Percentiles rank a stretch among this genome's conserved stretches.
These are phyloP conservation scores for Amesomyces nigricolor DNA, from an alignment of 2,329 filamentous ascomycete genomes.

Conservation along the genomic window DNA sequence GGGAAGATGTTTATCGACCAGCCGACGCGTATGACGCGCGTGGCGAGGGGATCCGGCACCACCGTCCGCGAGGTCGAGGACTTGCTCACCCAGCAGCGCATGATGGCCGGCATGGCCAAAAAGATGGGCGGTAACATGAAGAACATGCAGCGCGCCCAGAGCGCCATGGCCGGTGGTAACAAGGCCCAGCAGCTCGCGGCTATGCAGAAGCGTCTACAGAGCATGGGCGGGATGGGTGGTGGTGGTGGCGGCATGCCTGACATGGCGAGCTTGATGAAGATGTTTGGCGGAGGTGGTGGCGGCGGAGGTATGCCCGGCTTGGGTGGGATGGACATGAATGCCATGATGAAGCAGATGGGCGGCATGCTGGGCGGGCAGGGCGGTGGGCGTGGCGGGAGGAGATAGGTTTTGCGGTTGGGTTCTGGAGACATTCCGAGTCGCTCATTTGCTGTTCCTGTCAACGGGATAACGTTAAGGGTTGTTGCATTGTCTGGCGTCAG, in stretches of 20 bases:
- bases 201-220: conserved; percentile 92
- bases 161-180: conserved; percentile 84
- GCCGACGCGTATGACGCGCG: conserved; percentile 84
- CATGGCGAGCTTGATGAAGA: conserved; percentile 84
- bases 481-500: conserved; percentile 21
- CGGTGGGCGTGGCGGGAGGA: conserved; percentile 23
- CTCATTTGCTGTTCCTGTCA: neutral
- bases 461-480: neutral
- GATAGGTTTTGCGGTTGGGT: conserved; percentile 2
- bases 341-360: conserved; percentile 70
- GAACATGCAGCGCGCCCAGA: conserved; percentile 92
- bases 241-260: conserved; percentile 62
- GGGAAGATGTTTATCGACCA: conserved; percentile 92
- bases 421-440: neutral
- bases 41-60: conserved; percentile 85
- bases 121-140: conserved; percentile 98
- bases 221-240: conserved; percentile 74
- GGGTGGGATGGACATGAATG: conserved; percentile 70
- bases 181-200: conserved; percentile 91
- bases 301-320: conserved; percentile 60
- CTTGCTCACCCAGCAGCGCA: conserved; percentile 91
- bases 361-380: conserved; percentile 38
- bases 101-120: conserved; percentile 99
- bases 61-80: conserved; percentile 92
- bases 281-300: conserved; percentile 62